These are phyloP conservation scores for Xylaria hypoxylon DNA, from an alignment of 2,329 filamentous ascomycete species.

Conservation along the genomic window DNA sequence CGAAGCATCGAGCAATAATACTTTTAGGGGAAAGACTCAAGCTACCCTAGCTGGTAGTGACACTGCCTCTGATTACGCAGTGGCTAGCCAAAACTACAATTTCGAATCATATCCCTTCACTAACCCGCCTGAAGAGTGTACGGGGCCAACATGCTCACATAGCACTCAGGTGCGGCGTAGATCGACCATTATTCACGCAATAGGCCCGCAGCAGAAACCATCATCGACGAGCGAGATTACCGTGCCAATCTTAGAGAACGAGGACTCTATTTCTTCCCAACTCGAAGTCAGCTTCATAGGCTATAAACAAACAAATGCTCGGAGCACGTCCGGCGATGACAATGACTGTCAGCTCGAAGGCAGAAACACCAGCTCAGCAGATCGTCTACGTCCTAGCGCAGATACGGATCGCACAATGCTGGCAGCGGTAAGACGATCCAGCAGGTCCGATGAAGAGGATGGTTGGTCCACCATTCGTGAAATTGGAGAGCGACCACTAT, in stretches of 20 bases:
- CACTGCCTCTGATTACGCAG: not conserved
- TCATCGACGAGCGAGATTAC: conserved; percentile 28
- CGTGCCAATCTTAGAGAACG: conserved; percentile 35
- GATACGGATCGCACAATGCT: conserved; percentile 31
- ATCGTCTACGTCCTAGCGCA: conserved; percentile 34
- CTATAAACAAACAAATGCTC: conserved; percentile 16
- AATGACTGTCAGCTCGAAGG: conserved; percentile 25
- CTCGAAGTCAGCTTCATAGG: conserved; percentile 39
- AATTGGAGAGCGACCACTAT: conserved; percentile 2
- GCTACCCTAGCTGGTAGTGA: not conserved
- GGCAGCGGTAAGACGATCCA: conserved; percentile 23
- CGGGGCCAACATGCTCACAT: not conserved
- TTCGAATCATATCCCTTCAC: not conserved
- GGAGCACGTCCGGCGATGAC: conserved; percentile 33
- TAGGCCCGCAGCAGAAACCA: conserved; percentile 4
- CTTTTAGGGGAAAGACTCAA: not conserved
- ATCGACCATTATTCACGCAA: not conserved
- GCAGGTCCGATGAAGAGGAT: conserved; percentile 20
- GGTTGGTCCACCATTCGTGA: conserved; percentile 32
- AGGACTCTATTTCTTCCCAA: conserved; percentile 37
- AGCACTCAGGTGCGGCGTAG: no score
- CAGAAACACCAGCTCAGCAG: conserved; percentile 33
- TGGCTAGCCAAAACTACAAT: not conserved
- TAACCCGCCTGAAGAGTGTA: not conserved
- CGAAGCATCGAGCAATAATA: not conserved